phyloP scores from a whole-genome alignment of 768 basidiomycete species.

The Boletus subcaerulescens region DNA sequence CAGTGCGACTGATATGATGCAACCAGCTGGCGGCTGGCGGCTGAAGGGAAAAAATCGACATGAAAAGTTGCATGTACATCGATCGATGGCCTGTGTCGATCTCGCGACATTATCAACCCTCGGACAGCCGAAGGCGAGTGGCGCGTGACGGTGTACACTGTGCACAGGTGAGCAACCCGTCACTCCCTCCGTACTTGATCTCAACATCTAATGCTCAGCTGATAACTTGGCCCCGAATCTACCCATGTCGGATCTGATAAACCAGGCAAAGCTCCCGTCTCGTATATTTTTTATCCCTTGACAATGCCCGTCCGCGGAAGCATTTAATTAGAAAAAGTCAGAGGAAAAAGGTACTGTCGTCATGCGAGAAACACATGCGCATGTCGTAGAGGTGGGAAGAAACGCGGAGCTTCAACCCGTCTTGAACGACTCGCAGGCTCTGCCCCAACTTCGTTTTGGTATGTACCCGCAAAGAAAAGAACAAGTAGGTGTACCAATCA shows the following conservation, averaged over 20 bases:
- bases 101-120: neutral
- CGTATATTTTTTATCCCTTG: neutral
- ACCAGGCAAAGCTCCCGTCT: neutral
- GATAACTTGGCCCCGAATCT: neutral
- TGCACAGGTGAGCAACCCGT: neutral
- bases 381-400: slow-evolving; percentile 9
- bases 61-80: neutral
- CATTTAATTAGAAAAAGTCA: neutral
- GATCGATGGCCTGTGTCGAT: slow-evolving; percentile 2
- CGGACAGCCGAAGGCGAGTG: neutral
- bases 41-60: neutral
- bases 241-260: slow-evolving; percentile 8
- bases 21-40: neutral
- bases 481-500: neutral
- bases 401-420: neutral
- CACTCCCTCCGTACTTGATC: neutral
- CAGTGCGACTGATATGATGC: neutral
- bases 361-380: slow-evolving; percentile 3
- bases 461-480: neutral
- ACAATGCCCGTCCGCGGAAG: slow-evolving; percentile 4
- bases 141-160: neutral
- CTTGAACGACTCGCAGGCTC: neutral
- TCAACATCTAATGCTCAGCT: neutral
- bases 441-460: neutral
- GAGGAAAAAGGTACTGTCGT: slow-evolving; percentile 11